Evolutionary conservation across 1,139 yeast species (phyloP), one percentile per base, ranked within the genome.

Genomic region (Saccharomyces hybrid): DNA sequence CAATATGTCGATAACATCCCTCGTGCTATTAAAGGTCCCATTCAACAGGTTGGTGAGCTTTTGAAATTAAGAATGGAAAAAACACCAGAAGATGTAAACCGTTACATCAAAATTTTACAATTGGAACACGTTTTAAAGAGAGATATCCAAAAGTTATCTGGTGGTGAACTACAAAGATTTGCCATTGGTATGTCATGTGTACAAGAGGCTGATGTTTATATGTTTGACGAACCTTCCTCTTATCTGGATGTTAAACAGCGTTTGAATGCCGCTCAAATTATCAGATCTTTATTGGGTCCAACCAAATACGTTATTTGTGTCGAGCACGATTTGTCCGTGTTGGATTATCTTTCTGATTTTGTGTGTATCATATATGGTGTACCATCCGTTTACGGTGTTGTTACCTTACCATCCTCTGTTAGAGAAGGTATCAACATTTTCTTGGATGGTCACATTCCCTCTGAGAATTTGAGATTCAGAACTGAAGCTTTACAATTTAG

Each of bases 141-240:
- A 79, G 97, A 93, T 62, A 88, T 93, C 52, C 81, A 81, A 53
- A 87, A 89, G 66, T 80, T 93, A 62, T 88, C 96, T 52, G 99
- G 99, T 83, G 99, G 99, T 73, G 99, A 93, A 75, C 80, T 93
- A 72, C 99, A 93, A 78, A 86, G 99, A 78, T 93, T 93, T 71
- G 98, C 99, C 51, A 86, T 93, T 71, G 99, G 95, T 66, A 85
- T 93, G 89, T 88, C 98, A 19, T 89, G 96, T 78, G 91, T 91
- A 50, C 98, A 93, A 75, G 78, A 78, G 42, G 98, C 98, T 56
- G 88, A 90, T 66, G 98, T 93, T 51, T 93, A 93, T 75, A 93
- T 93, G 99, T 93, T 93, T 73, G 99, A 93, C 76, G 99, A 93
- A 77, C 99, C 99, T 52, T 91, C 98, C 28, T 93, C 99, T 12